These are phyloP conservation scores for Talaromyces wortmannii DNA, from an alignment of 495 filamentous ascomycete species.

Conservation along the genomic window DNA sequence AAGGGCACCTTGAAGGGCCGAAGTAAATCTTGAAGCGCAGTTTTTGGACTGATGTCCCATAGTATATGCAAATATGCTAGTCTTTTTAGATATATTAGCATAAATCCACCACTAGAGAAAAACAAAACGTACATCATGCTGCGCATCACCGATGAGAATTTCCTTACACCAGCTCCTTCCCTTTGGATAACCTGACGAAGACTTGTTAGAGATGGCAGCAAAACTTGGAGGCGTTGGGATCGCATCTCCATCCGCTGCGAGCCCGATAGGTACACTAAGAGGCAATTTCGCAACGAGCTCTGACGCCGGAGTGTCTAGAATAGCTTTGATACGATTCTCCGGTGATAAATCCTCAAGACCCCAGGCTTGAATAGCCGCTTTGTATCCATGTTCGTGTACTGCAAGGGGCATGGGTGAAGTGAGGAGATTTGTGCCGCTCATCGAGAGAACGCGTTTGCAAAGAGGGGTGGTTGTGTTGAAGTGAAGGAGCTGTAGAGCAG, in stretches of 20 bases:
- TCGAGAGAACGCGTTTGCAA: constrained; percentile 30
- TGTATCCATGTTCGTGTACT: constrained; percentile 29
- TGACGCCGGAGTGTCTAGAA: constrained; percentile 21
- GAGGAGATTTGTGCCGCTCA: constrained; percentile 31
- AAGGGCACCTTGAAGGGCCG: constrained; percentile 14
- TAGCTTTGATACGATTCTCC: constrained; percentile 22
- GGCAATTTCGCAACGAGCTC: constrained; percentile 26
- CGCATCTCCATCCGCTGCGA: constrained; percentile 30
- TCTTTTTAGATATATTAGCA: constrained; percentile 6
- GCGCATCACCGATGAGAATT: constrained; percentile 35
- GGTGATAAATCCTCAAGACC: constrained; percentile 19
- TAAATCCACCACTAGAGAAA: not conserved
- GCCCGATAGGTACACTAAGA: constrained; percentile 12
- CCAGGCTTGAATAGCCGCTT: constrained; percentile 22
- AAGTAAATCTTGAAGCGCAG: constrained; percentile 22
- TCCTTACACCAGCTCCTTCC: constrained; percentile 27
- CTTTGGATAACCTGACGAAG: constrained; percentile 11
- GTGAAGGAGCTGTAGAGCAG: constrained; percentile 31
- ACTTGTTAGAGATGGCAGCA: constrained; percentile 10
- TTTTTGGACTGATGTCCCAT: constrained; percentile 16
- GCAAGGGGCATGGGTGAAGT: constrained; percentile 19
- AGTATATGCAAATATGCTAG: constrained; percentile 19
- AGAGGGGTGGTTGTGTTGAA: constrained; percentile 18
- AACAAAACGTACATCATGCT: constrained; percentile 28
- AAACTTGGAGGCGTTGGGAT: constrained; percentile 18